These are phyloP conservation scores for Entelexis sorbosivorans DNA, from an alignment of 1,139 yeast species.

Conservation along the genomic window DNA sequence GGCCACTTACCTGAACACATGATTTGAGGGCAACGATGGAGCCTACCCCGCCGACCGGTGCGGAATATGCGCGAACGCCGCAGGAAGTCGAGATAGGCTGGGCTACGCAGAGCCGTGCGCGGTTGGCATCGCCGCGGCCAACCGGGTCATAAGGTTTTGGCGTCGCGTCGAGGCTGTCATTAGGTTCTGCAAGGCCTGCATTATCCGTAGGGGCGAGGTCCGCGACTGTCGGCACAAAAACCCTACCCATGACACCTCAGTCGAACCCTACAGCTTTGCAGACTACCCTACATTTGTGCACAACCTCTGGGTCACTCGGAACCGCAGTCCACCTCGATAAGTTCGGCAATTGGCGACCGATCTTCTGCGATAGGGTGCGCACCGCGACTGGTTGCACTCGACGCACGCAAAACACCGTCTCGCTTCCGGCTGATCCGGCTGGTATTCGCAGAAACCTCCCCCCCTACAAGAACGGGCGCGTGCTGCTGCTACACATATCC, in stretches of 20 bases:
- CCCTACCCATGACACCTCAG: slow-evolving; percentile 4
- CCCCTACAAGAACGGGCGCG: too few relatives aligned
- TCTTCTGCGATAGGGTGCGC: background rate
- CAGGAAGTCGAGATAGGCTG: background rate
- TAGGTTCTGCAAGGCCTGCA: slow-evolving; percentile 1
- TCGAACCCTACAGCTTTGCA: background rate
- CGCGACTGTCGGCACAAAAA: slow-evolving; percentile 5
- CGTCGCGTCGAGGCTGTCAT: background rate
- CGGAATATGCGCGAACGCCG: background rate
- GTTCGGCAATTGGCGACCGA: background rate
- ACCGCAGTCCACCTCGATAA: slow-evolving; percentile 1
- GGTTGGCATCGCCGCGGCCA: too few relatives aligned
- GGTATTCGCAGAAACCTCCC: too few relatives aligned
- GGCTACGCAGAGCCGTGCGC: too few relatives aligned
- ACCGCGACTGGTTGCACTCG: background rate
- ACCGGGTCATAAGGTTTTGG: background rate
- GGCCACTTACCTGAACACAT: background rate
- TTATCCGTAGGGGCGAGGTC: slow-evolving; percentile 3
- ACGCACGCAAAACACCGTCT: too few relatives aligned
- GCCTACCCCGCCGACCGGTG: background rate
- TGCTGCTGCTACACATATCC: too few relatives aligned
- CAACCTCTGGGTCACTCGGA: background rate
- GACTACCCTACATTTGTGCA: background rate
- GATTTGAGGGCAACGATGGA: background rate
- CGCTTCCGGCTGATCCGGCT: too few relatives aligned